These are phyloP conservation scores for Mimosa pudica DNA, from an alignment of 306 rosid species.

Conservation along the genomic window DNA sequence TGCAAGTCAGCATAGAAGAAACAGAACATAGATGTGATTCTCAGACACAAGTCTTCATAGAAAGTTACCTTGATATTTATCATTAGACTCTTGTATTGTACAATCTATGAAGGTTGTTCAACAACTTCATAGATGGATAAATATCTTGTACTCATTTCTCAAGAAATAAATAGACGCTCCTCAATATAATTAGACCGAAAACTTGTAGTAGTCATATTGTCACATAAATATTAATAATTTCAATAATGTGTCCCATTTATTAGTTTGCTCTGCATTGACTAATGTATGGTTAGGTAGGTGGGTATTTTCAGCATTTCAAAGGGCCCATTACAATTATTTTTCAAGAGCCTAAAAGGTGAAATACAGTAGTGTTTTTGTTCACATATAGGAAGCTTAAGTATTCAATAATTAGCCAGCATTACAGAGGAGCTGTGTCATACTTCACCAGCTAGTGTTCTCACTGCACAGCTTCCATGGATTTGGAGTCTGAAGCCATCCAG, in stretches of 20 bases:
- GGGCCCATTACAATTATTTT: conserved; percentile 51
- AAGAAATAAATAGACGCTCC: conserved; percentile 20
- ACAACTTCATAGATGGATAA: conserved; percentile 9
- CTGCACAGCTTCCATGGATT: conserved; percentile 47
- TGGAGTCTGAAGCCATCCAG: conserved; percentile 43
- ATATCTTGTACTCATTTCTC: not conserved
- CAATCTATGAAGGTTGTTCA: conserved; percentile 29
- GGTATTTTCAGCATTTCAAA: conserved; percentile 42
- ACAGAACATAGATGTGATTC: conserved; percentile 17
- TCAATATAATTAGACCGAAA: conserved; percentile 32
- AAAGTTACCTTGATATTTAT: conserved; percentile 33
- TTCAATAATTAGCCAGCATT: conserved; percentile 29
- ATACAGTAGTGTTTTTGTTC: conserved; percentile 46
- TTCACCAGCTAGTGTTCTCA: conserved; percentile 35
- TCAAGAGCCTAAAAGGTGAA: conserved; percentile 33
- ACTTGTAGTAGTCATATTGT: conserved; percentile 15
- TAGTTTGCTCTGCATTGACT: conserved; percentile 42
- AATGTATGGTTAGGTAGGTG: conserved; percentile 54
- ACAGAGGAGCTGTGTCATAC: conserved; percentile 20
- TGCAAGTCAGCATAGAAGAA: conserved; percentile 15
- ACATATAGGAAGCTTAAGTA: conserved; percentile 30
- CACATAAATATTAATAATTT: conserved; percentile 39
- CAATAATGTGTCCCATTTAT: conserved; percentile 43
- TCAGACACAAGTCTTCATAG: conserved; percentile 31
- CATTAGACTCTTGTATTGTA: conserved; percentile 31